These are phyloP conservation scores for Vickermania spadyakhi DNA, from an alignment of 208 protist species.

Conservation along the genomic window DNA sequence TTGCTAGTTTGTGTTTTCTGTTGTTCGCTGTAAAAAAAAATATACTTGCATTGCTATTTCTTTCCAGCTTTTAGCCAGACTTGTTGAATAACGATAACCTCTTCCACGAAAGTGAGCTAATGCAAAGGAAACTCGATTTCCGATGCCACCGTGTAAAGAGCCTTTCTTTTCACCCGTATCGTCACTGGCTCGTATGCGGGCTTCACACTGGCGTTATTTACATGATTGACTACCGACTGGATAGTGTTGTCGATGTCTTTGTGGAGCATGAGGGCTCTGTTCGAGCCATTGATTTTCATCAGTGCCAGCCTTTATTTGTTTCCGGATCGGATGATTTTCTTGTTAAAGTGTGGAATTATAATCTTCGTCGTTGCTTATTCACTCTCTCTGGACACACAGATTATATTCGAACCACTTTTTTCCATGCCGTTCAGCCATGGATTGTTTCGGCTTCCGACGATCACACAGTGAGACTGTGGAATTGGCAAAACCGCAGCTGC, in stretches of 20 bases:
- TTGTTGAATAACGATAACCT: no score
- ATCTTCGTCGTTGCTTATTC: slow-evolving; percentile 96
- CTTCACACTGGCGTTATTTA: slow-evolving; percentile 98
- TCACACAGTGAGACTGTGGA: slow-evolving; percentile 98
- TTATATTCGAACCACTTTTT: slow-evolving; percentile 99
- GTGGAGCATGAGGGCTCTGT: slow-evolving; percentile 95
- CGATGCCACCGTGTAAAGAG: slow-evolving; percentile 98
- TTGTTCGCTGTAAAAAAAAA: neutral
- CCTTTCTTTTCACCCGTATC: slow-evolving; percentile 96
- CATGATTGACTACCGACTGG: slow-evolving; percentile 99
- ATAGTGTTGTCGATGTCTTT: slow-evolving; percentile 94
- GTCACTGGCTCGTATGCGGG: slow-evolving; percentile 97
- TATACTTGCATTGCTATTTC: no score
- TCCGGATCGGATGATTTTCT: slow-evolving; percentile 99
- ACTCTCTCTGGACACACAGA: slow-evolving; percentile 97
- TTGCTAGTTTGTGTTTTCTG: slow-evolving; percentile 11
- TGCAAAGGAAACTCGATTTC: slow-evolving; percentile 97
- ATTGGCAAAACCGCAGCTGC: slow-evolving; percentile 95
- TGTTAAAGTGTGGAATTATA: slow-evolving; percentile 99
- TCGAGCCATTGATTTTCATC: slow-evolving; percentile 98
- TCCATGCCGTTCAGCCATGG: slow-evolving; percentile 96
- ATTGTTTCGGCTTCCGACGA: slow-evolving; percentile 98
- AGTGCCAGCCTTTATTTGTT: slow-evolving; percentile 97
- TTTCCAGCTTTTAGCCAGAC: no score
- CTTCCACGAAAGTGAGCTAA: slow-evolving; percentile 8